phyloP scores from a whole-genome alignment of 2,329 filamentous ascomycete species.

The Nectriaceae sp. region DNA sequence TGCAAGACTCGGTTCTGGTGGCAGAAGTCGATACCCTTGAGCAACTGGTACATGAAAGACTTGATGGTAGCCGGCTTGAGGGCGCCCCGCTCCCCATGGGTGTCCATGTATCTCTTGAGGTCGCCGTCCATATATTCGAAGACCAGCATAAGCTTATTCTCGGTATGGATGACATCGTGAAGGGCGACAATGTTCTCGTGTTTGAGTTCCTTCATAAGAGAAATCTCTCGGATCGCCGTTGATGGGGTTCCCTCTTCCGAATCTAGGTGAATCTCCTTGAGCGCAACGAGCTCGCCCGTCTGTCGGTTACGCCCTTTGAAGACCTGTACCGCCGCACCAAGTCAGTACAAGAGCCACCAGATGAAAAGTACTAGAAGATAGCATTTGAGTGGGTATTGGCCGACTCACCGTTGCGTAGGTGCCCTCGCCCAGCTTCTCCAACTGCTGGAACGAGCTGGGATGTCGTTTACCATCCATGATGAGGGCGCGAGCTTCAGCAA shows the following conservation, averaged over 20 bases:
- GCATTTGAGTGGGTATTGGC: no score
- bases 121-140: conserved; percentile 99
- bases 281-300: conserved; percentile 91
- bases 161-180: conserved; percentile 98
- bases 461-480: conserved; percentile 89
- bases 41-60: conserved; percentile 97
- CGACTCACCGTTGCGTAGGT: conserved; percentile 90
- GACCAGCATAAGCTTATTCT: conserved; percentile 99
- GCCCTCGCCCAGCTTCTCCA: conserved; percentile 97
- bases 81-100: conserved; percentile 82
- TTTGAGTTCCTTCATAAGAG: conserved; percentile 98
- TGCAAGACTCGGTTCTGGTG: conserved; percentile 96
- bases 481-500: background rate
- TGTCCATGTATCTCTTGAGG: conserved; percentile 98
- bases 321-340: conserved; percentile 69
- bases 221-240: conserved; percentile 97
- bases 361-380: background rate
- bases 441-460: conserved; percentile 97
- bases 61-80: conserved; percentile 92
- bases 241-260: conserved; percentile 97
- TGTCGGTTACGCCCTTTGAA: conserved; percentile 98
- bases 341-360: conserved; percentile 14
- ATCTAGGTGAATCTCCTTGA: conserved; percentile 99
- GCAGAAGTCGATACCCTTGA: conserved; percentile 95
- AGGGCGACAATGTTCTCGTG: conserved; percentile 98